phyloP scores from a whole-genome alignment of 1,139 yeast species.

The Suhomyces wounanorum region DNA sequence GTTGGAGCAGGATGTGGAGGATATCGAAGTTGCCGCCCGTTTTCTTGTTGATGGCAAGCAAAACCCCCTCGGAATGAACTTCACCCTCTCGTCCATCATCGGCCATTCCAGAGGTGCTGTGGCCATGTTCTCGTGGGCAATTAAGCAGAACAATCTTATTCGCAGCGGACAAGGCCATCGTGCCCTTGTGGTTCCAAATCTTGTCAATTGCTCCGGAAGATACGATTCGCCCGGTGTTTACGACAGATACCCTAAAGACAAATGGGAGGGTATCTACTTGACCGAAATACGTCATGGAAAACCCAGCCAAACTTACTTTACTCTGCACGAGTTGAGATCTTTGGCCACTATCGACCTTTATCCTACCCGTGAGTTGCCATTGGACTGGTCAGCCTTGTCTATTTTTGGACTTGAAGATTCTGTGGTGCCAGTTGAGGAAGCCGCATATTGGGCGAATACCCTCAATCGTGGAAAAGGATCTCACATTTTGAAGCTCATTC shows the following conservation, averaged over 20 bases:
- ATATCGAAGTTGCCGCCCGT: slow-evolving; percentile 56
- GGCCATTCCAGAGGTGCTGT: slow-evolving; percentile 83
- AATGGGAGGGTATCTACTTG: slow-evolving; percentile 30
- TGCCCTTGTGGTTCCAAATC: slow-evolving; percentile 54
- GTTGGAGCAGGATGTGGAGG: slow-evolving; percentile 65
- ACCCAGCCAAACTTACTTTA: slow-evolving; percentile 37
- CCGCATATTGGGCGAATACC: slow-evolving; percentile 56
- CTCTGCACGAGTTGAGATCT: slow-evolving; percentile 55
- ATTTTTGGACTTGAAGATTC: slow-evolving; percentile 72
- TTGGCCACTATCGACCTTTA: slow-evolving; percentile 55
- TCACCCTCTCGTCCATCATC: slow-evolving; percentile 57
- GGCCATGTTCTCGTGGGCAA: slow-evolving; percentile 76
- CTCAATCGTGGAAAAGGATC: slow-evolving; percentile 52
- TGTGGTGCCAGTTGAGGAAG: slow-evolving; percentile 66
- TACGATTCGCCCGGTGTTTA: slow-evolving; percentile 41
- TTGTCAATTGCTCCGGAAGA: slow-evolving; percentile 75
- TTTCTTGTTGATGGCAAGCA: slow-evolving; percentile 39
- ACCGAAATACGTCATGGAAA: slow-evolving; percentile 50
- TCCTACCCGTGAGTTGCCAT: slow-evolving; percentile 43
- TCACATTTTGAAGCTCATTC: slow-evolving; percentile 60
- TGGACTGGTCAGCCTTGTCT: slow-evolving; percentile 57
- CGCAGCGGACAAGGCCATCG: slow-evolving; percentile 28
- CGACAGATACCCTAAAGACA: slow-evolving; percentile 33
- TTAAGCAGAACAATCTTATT: slow-evolving; percentile 38
- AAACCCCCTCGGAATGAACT: slow-evolving; percentile 39